phyloP scores from a whole-genome alignment of 2,329 filamentous ascomycete genomes.

The Penicillium oxalicum region DNA sequence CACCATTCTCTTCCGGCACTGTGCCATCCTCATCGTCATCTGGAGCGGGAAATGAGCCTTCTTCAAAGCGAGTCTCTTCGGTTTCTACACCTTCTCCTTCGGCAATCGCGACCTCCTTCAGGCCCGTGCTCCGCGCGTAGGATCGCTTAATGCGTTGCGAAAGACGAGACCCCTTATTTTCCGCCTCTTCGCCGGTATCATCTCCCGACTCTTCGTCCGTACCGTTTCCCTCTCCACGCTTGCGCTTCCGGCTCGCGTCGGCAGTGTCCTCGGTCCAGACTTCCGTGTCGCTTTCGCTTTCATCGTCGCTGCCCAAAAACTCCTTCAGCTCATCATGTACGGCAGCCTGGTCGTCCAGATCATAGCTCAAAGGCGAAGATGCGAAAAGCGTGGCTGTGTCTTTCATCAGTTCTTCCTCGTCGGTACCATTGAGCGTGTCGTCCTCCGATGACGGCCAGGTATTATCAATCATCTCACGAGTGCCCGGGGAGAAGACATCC shows the following conservation, averaged over 20 bases:
- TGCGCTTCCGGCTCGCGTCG: slow-evolving; percentile 31
- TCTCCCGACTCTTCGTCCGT: slow-evolving; percentile 19
- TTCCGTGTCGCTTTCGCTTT: slow-evolving; percentile 48
- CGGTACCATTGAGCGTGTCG: slow-evolving; percentile 42
- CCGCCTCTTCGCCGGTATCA: slow-evolving; percentile 33
- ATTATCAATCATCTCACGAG: slow-evolving; percentile 43
- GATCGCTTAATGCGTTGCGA: slow-evolving; percentile 39
- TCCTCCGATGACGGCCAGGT: slow-evolving; percentile 42
- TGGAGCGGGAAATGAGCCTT: slow-evolving; percentile 23
- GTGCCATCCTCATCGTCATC: slow-evolving; percentile 39
- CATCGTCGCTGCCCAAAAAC: slow-evolving; percentile 54
- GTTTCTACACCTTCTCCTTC: slow-evolving; percentile 13
- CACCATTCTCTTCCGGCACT: background rate
- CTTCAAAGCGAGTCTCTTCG: slow-evolving; percentile 25
- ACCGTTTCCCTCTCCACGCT: slow-evolving; percentile 26
- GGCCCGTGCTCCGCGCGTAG: slow-evolving; percentile 36
- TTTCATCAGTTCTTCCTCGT: slow-evolving; percentile 47
- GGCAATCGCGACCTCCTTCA: slow-evolving; percentile 33
- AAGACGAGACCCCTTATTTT: slow-evolving; percentile 33
- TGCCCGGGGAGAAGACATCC: slow-evolving; percentile 36
- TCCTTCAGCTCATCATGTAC: slow-evolving; percentile 69
- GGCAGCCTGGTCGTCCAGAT: slow-evolving; percentile 57
- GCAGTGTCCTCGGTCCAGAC: slow-evolving; percentile 20
- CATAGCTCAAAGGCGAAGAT: slow-evolving; percentile 49
- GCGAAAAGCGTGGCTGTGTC: slow-evolving; percentile 45